Conservation (phyloP, 2,329 filamentous ascomycete species). For the Calcarisporium arbuscula region DNA sequence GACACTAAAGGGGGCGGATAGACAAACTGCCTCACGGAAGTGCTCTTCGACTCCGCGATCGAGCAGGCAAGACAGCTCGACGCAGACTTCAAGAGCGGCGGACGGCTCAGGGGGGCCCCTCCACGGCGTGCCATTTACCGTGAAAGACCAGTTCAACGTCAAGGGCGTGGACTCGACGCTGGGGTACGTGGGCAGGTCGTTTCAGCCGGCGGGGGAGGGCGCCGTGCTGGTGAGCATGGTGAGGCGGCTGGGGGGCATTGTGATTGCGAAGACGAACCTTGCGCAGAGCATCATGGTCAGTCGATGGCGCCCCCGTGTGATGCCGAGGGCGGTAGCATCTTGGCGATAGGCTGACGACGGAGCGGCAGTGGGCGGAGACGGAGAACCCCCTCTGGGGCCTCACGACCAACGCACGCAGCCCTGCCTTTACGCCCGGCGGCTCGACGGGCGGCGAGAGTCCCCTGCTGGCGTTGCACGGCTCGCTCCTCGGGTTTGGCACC, state of each 20-base stretch:
- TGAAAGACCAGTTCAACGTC: conserved; percentile 57
- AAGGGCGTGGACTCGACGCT: conserved; percentile 51
- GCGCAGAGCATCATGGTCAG: conserved; percentile 17
- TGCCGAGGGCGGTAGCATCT: no score
- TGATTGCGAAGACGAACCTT: conserved; percentile 44
- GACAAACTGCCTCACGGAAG: no score
- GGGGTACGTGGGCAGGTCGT: conserved; percentile 48
- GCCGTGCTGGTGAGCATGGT: conserved; percentile 42
- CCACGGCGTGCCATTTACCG: conserved; percentile 16
- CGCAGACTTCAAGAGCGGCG: no score
- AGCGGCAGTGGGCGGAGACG: conserved; percentile 17
- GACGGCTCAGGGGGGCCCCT: conserved; percentile 14
- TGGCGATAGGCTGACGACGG: no score
- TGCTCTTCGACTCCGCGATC: no score
- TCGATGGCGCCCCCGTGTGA: no score
- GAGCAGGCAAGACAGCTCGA: no score
- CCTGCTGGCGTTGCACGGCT: conserved; percentile 12
- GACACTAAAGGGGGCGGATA: no score
- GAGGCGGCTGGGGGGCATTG: conserved; percentile 40
- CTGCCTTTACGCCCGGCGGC: conserved; percentile 18
- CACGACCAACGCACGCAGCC: conserved; percentile 15
- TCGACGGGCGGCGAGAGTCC: conserved; percentile 19
- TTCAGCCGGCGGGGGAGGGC: conserved; percentile 41
- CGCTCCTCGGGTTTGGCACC: conserved; percentile 17
- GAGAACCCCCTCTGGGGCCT: conserved; percentile 22